Conservation (phyloP, 2,329 filamentous ascomycete species). For the Penicillium sp. region DNA sequence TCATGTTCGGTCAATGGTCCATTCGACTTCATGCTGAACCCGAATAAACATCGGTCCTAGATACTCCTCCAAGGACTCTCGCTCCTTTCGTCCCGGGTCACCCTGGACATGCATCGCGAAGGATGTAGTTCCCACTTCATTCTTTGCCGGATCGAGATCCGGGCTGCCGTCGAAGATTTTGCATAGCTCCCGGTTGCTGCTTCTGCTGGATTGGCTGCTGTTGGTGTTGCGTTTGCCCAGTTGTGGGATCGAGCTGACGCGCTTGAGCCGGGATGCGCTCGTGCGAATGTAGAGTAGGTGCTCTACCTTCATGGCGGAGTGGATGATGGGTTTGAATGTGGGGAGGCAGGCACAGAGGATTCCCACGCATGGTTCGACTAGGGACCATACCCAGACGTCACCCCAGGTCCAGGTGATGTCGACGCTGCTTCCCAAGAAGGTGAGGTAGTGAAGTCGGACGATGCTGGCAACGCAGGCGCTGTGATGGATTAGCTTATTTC, state of each 20-base stretch:
- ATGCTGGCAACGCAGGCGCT: constrained; percentile 17
- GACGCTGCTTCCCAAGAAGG: constrained; percentile 1
- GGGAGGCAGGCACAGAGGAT: constrained; percentile 20
- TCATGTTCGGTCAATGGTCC: neutral
- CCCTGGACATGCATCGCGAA: constrained; percentile 5
- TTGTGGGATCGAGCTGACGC: neutral
- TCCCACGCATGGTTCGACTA: constrained; percentile 15
- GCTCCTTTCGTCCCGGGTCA: constrained; percentile 1
- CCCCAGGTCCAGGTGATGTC: constrained; percentile 15
- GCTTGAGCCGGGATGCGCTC: neutral
- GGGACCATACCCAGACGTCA: constrained; percentile 15
- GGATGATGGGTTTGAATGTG: constrained; percentile 17
- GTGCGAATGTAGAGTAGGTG: constrained; percentile 1
- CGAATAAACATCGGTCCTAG: constrained; percentile 13
- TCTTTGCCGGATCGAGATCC: constrained; percentile 4
- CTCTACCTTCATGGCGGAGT: constrained; percentile 6
- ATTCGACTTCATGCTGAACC: constrained; percentile 12
- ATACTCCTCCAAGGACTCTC: constrained; percentile 3
- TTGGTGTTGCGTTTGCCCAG: constrained; percentile 1
- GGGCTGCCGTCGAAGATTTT: neutral
- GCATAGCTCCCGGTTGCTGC: neutral
- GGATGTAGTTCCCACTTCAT: constrained; percentile 4
- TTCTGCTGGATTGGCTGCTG: neutral
- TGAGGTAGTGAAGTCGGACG: constrained; percentile 13
- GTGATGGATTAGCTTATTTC: too few species aligned